Conservation (phyloP, 208 protist genomes). For the Trypanosoma boissoni region DNA sequence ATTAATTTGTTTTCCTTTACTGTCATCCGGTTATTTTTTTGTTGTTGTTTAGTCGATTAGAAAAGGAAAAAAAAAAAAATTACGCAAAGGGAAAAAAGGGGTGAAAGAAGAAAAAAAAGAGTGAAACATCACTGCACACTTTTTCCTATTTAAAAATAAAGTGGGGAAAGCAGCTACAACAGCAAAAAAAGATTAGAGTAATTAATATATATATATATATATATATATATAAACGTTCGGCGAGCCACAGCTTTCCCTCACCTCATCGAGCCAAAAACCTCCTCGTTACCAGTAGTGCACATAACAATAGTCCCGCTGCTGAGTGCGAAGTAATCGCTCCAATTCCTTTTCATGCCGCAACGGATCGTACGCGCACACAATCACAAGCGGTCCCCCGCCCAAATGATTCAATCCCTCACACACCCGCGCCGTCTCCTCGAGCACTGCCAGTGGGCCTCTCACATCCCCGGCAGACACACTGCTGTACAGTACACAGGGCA, state of each 20-base stretch:
- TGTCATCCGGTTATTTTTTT: too few species aligned
- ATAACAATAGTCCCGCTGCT: too few species aligned
- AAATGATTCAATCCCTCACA: not conserved
- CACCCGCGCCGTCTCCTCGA: not conserved
- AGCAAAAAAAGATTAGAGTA: not conserved
- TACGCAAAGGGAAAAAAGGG: not conserved
- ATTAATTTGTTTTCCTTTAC: too few species aligned
- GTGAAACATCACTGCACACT: too few species aligned
- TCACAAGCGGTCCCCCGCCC: conserved; percentile 23
- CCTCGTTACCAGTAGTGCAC: not conserved
- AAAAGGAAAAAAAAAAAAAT: not conserved
- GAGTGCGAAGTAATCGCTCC: too few species aligned
- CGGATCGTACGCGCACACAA: conserved; percentile 8
- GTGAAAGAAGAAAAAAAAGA: not conserved
- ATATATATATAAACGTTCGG: not conserved
- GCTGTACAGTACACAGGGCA: conserved; percentile 32
- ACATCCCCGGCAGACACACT: conserved; percentile 2
- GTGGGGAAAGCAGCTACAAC: too few species aligned
- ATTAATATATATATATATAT: not conserved
- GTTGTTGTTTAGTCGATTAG: too few species aligned
- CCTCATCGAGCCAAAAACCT: too few species aligned
- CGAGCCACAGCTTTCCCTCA: not conserved
- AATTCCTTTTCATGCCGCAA: not conserved
- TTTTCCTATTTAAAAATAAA: not conserved
- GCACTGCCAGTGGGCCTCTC: too few species aligned